A percentile compares a stretch with the other conserved stretches of the same genome.
Conservation (phyloP, 2,329 filamentous ascomycete species). For the Ceratocystis cubensis region DNA sequence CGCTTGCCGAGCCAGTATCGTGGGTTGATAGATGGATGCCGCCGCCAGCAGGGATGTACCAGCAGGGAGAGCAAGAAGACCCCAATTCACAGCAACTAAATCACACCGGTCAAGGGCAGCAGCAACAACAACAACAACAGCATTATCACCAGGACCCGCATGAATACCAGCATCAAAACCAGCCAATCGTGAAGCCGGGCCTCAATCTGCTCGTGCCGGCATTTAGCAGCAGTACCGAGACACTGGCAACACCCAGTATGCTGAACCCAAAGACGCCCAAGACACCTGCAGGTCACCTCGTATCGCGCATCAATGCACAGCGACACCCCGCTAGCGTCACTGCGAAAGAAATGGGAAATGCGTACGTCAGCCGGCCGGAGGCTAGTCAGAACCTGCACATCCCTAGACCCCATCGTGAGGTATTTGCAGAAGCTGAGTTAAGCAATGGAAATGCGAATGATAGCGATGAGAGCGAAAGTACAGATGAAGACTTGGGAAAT, state of each 20-base stretch:
- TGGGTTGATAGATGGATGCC: slow-evolving; percentile 21
- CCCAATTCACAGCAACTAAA: too few relatives aligned
- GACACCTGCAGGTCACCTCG: slow-evolving; percentile 16
- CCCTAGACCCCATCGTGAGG: not conserved
- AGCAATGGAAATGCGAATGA: not conserved
- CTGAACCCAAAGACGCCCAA: slow-evolving; percentile 20
- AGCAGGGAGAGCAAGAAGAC: not conserved
- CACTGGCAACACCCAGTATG: slow-evolving; percentile 17
- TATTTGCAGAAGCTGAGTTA: too few relatives aligned
- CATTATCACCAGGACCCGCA: not conserved
- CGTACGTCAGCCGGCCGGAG: not conserved
- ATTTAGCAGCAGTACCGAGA: slow-evolving; percentile 19
- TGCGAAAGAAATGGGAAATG: not conserved
- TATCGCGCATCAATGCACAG: slow-evolving; percentile 2
- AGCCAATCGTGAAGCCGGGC: not conserved
- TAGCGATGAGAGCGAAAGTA: not conserved
- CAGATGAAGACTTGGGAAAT: not conserved
- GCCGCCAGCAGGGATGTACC: slow-evolving; percentile 1
- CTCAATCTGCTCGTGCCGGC: slow-evolving; percentile 20
- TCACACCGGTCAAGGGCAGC: too few relatives aligned
- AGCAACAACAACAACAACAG: slow-evolving; percentile 1
- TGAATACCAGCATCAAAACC: not conserved
- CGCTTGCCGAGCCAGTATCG: slow-evolving; percentile 15
- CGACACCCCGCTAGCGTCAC: not conserved
- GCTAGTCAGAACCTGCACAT: not conserved